Evolutionary conservation across 140 eudicot genomes (phyloP).

Genomic region (Ambrosia hybrid): DNA sequence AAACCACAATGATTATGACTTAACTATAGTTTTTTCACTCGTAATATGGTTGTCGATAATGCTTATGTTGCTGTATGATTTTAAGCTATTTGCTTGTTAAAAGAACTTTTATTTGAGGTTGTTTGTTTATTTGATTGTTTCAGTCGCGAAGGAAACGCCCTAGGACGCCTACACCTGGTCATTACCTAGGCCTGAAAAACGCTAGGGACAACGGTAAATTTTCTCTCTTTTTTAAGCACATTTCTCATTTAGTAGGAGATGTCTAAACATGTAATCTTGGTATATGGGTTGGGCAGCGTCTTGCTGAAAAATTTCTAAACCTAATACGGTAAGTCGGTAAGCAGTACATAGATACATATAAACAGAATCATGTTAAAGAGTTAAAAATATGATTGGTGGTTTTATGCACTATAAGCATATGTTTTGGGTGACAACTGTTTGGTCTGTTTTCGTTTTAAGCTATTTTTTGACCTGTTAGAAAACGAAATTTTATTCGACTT

Average conservation of each 20-base stretch:
- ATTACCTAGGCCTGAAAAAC: conserved; percentile 87
- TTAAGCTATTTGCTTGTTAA: conserved; percentile 10
- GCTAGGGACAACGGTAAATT: conserved; percentile 66
- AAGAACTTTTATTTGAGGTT: conserved; percentile 17
- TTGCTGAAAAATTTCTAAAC: no score
- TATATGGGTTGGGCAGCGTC: no score
- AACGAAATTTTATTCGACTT: neutral
- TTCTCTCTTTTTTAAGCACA: neutral
- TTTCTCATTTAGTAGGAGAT: no score
- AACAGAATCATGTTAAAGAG: no score
- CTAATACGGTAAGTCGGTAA: no score
- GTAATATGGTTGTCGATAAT: conserved; percentile 22
- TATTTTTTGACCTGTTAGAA: no score
- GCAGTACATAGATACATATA: no score
- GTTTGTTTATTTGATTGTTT: conserved; percentile 28
- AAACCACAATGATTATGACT: neutral
- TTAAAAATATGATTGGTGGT: no score
- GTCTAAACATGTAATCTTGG: no score
- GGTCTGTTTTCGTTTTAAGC: no score
- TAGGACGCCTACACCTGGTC: conserved; percentile 99
- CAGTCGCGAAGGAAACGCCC: conserved; percentile 99
- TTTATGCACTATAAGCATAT: no score
- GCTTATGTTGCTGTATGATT: conserved; percentile 8
- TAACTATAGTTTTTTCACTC: neutral
- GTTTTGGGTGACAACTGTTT: no score